phyloP scores from a whole-genome alignment of 345 rosid species.

The Trapa bicornis region DNA sequence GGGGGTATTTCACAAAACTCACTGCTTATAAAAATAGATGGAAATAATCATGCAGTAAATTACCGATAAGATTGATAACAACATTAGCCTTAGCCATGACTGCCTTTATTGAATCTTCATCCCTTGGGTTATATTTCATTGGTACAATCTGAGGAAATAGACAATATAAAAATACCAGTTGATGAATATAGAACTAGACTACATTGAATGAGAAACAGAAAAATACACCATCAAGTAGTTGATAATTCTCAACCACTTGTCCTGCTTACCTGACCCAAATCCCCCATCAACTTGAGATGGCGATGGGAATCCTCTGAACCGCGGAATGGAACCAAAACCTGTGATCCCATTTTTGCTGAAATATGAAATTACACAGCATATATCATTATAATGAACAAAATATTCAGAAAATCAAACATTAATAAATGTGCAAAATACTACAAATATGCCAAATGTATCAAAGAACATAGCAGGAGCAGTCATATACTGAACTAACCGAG shows the following conservation, averaged over 20 bases:
- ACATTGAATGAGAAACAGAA: neutral
- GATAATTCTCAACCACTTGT: neutral
- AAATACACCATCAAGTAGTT: neutral
- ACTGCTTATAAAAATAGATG: conserved; percentile 15
- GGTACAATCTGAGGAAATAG: conserved; percentile 64
- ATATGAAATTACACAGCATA: neutral
- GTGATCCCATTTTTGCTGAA: conserved; percentile 92
- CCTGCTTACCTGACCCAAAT: conserved; percentile 76
- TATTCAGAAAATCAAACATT: too few species aligned
- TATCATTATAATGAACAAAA: neutral
- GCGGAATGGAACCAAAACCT: conserved; percentile 91
- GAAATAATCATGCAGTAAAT: neutral
- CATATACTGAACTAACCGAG: conserved; percentile 51
- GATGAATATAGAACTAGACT: neutral
- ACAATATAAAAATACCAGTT: conserved; percentile 4
- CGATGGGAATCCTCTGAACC: conserved; percentile 87
- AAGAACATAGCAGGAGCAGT: neutral
- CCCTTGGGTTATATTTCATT: conserved; percentile 80
- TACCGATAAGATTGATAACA: conserved; percentile 93
- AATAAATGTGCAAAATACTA: neutral
- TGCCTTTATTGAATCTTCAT: conserved; percentile 87
- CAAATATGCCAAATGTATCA: neutral
- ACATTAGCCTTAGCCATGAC: conserved; percentile 99
- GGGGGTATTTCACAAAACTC: conserved; percentile 3
- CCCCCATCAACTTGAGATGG: conserved; percentile 99